Evolutionary conservation across 208 protist genomes (phyloP).

Genomic region (Leishmania martiniquensis): DNA sequence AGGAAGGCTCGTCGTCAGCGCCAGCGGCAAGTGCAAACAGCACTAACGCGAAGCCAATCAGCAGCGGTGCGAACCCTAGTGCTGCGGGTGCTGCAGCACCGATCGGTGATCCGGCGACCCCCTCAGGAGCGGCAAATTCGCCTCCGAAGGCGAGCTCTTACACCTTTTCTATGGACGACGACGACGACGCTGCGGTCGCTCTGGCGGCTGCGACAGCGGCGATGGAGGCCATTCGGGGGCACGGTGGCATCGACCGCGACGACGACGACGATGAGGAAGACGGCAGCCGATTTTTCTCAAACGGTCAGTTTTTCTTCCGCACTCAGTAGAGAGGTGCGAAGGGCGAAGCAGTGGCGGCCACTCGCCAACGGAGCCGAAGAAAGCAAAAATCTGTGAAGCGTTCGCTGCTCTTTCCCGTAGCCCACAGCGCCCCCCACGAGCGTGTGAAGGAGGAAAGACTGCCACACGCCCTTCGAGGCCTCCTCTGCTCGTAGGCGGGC

Average conservation of each 20-base stretch:
- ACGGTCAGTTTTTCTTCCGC: slow-evolving; percentile 35
- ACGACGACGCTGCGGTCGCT: slow-evolving; percentile 32
- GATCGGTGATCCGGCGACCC: background rate
- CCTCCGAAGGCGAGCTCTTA: slow-evolving; percentile 6
- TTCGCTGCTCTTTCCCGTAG: too few species aligned
- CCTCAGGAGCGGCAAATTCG: background rate
- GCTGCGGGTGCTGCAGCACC: background rate
- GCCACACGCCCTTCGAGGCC: too few species aligned
- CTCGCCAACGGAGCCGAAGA: too few species aligned
- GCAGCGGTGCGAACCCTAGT: background rate
- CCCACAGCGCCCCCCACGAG: too few species aligned
- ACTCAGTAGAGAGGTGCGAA: slow-evolving; percentile 11
- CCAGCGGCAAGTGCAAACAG: background rate
- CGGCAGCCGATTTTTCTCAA: slow-evolving; percentile 25
- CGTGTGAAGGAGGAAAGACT: too few species aligned
- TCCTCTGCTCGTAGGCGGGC: too few species aligned
- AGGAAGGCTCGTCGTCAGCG: background rate
- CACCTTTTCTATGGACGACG: slow-evolving; percentile 25
- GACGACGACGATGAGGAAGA: slow-evolving; percentile 33
- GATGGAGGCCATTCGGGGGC: slow-evolving; percentile 30
- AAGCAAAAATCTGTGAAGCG: too few species aligned
- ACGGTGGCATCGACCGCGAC: slow-evolving; percentile 22
- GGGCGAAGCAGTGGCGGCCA: background rate
- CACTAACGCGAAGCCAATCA: background rate
- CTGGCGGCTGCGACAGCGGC: slow-evolving; percentile 35